Base-by-base conservation (phyloP, 176 grass and related monocot species). In the Panicum miliaceum region DNA sequence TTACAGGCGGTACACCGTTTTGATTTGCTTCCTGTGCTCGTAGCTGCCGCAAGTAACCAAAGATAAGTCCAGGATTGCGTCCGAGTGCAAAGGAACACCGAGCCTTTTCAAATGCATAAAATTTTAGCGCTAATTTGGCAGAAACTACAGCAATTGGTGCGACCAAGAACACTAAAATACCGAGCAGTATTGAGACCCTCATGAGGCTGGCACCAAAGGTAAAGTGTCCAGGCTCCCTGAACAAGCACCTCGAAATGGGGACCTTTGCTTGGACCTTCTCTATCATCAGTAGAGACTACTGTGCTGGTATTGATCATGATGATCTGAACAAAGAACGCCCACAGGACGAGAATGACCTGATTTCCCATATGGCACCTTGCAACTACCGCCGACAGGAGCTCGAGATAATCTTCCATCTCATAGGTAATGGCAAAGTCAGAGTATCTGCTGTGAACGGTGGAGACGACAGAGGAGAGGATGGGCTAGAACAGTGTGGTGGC, bases 401-500 rank as follows among this genome's bases (percentile, higher is more conserved):
- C 0, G 3, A 37, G 6, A 13, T 22, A 45, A 1, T 36, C 6
- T n/a, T n/a, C n/a, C n/a, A n/a, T n/a, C n/a, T n/a, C n/a, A n/a
- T n/a, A n/a, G n/a, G n/a, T n/a, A n/a, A n/a, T n/a, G n/a, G n/a
- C n/a, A n/a, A n/a, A n/a, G n/a, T n/a, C n/a, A n/a, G n/a, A n/a
- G n/a, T n/a, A n/a, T n/a, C n/a, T n/a, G n/a, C n/a, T n/a, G n/a
- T n/a, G n/a, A 36, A 62, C 12, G n/a, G n/a, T 47, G 15, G 65
- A 43, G 50, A 57, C 37, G 1, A 71, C 67, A 22, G 13, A 32
- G n/a, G n/a, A 46, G 1, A 45, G 10, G 48, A 82, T 71, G 5
- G 80, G 80, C 9, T 71, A 23, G 40, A 82, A 72, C 52, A 82
- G 32, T 0, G 52, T 7, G 4, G 23, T 27, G 20, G 84, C 76